These are phyloP conservation scores for Kodamaea arcana DNA, from an alignment of 1,139 yeast species.

Conservation along the genomic window DNA sequence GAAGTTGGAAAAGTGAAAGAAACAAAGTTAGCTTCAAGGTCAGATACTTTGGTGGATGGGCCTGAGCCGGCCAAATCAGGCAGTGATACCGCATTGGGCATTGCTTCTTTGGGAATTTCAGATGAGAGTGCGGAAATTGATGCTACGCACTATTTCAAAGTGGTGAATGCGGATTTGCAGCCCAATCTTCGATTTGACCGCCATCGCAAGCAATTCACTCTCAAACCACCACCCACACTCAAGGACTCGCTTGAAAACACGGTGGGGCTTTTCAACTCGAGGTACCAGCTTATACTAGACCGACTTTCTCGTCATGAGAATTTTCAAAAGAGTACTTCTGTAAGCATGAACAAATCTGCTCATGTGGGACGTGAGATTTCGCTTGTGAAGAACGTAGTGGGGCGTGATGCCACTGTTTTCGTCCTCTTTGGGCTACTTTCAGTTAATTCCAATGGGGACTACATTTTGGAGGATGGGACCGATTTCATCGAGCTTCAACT, in stretches of 20 bases:
- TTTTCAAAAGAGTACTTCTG: constrained; percentile 50
- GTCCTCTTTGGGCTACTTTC: constrained; percentile 73
- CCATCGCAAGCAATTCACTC: constrained; percentile 60
- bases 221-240: constrained; percentile 13
- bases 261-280: constrained; percentile 28
- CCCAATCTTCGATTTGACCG: constrained; percentile 65
- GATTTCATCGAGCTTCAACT: constrained; percentile 74
- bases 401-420: constrained; percentile 76
- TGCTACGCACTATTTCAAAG: constrained; percentile 72
- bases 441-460: constrained; percentile 60
- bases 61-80: too few species aligned
- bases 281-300: constrained; percentile 64
- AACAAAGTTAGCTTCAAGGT: constrained; percentile 11
- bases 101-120: background rate
- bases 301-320: constrained; percentile 71
- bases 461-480: constrained; percentile 76
- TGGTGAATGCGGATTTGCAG: constrained; percentile 63
- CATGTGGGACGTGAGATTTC: constrained; percentile 53
- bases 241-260: constrained; percentile 18
- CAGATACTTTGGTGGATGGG: constrained; percentile 35
- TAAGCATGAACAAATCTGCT: constrained; percentile 11
- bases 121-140: constrained; percentile 27
- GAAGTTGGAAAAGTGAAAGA: constrained; percentile 35
- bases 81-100: too few species aligned
- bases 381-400: constrained; percentile 75